Evolutionary conservation across 2,329 filamentous ascomycete species (phyloP), one percentile per base, ranked within the genome.

Genomic region (Clathrospora elynae): DNA sequence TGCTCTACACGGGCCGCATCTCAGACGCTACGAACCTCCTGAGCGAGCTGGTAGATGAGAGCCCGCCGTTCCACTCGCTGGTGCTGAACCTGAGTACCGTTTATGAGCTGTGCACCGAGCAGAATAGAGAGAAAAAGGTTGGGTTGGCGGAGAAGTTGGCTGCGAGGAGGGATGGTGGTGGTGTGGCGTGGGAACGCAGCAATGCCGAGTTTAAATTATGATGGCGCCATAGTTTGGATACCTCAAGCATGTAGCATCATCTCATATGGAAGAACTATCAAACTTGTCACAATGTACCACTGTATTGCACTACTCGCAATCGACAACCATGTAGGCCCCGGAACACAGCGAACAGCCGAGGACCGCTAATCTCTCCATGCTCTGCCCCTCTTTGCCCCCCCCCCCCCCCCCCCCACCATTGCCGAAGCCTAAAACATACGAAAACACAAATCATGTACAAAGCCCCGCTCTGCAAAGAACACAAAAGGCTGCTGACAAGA

Each of bases 51-150:
- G 75, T 90, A 0, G 76, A 82, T 3, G 67, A 75, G 1, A 81
- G 84, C 0, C 50, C 57, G 7, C 60, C 69, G 0, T 96, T 92
- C 44, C 85, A 88, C 51, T 88, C 88, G 1, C 73, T 96, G 2
- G 81, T 95, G 0, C 95, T 96, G 72, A 97, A 97, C 66, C 71
- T 99, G 9, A 84, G 85, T 8, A 97, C 92, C 0, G 82, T 96
- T 59, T 97, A 95, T 66, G 93, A 97, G 71, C 78, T 97, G 6
- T 93, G 88, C 65, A 91, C 88, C 0, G 91, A 97, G 58, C 80
- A 81, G 49, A 82, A 88, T 28, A 76, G 81, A 34, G 78, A 78
- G 9, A 71, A 87, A 57, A 97, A 97, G 75, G 70, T 81, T 19
- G 75, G 74, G 17, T 75, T 97, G 12, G 84, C 87, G 2, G 86